Evolutionary conservation across 768 basidiomycete species (phyloP).

Genomic region (Scleroderma bovista): DNA sequence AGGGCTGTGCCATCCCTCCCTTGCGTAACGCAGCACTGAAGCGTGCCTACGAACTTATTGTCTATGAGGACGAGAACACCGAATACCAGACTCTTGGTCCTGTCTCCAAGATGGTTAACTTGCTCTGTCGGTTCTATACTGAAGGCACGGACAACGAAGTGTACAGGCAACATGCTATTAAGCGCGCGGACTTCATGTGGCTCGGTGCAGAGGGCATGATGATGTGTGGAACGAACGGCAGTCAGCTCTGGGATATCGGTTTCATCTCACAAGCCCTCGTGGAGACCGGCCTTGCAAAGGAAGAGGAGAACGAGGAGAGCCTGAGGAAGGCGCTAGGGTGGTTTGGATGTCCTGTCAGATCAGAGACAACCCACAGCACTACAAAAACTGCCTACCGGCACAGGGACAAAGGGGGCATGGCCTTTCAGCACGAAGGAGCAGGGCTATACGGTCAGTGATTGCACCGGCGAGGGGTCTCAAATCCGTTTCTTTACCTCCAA

Average conservation of each 20-base stretch:
- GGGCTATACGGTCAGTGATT: slow-evolving; percentile 93
- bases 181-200: slow-evolving; percentile 94
- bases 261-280: slow-evolving; percentile 92
- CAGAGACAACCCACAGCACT: slow-evolving; percentile 61
- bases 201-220: slow-evolving; percentile 83
- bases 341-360: slow-evolving; percentile 75
- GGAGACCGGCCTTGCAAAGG: slow-evolving; percentile 76
- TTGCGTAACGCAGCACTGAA: slow-evolving; percentile 61
- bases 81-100: slow-evolving; percentile 85
- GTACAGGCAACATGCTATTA: slow-evolving; percentile 68
- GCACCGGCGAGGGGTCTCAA: slow-evolving; percentile 94
- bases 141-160: slow-evolving; percentile 79
- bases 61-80: slow-evolving; percentile 93
- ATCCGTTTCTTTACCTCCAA: slow-evolving; percentile 83
- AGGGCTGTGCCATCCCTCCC: slow-evolving; percentile 63
- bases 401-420: slow-evolving; percentile 65
- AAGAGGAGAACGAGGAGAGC: slow-evolving; percentile 63
- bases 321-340: slow-evolving; percentile 59
- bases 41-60: slow-evolving; percentile 70
- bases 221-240: slow-evolving; percentile 94
- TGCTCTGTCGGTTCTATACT: slow-evolving; percentile 65
- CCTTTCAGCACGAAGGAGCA: slow-evolving; percentile 90
- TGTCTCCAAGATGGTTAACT: slow-evolving; percentile 95
- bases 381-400: slow-evolving; percentile 60
- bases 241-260: slow-evolving; percentile 90